Percentiles rank a stretch among this genome's conserved stretches.
These are phyloP conservation scores for Hypoxylon sp. DNA, from an alignment of 2,329 filamentous ascomycete species.

Conservation along the genomic window DNA sequence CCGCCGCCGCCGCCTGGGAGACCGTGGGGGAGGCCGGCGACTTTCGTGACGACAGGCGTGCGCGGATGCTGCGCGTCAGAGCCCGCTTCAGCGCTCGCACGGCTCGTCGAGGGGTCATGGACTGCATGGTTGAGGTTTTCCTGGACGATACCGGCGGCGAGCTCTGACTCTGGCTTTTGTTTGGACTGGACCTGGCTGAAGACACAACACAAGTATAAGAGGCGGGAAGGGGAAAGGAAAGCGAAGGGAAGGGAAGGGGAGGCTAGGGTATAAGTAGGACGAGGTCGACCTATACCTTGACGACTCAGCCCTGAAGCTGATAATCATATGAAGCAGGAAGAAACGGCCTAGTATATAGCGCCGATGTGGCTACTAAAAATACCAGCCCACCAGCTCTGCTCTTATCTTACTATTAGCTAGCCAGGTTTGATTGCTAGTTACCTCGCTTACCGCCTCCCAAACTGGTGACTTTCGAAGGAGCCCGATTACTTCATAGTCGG, in stretches of 20 bases:
- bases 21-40: background rate
- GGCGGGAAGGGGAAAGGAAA: no score
- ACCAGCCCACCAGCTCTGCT: background rate
- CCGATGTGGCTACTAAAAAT: constrained; percentile 6
- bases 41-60: background rate
- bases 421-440: background rate
- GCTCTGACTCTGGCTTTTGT: background rate
- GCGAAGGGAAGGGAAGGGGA: no score
- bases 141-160: background rate
- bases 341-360: background rate
- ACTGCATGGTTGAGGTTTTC: constrained; percentile 21
- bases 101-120: constrained; percentile 20
- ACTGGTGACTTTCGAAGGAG: background rate
- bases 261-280: background rate
- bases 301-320: background rate
- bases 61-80: constrained; percentile 16
- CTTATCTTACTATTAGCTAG: background rate
- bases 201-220: no score
- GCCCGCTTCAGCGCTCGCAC: constrained; percentile 32
- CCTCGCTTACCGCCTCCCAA: background rate
- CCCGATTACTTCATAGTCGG: background rate
- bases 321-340: constrained; percentile 1
- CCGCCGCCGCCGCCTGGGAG: background rate
- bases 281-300: background rate
- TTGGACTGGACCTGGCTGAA: background rate